Base-by-base conservation (phyloP, 2,329 filamentous ascomycete genomes). In the Venturia asperata region DNA sequence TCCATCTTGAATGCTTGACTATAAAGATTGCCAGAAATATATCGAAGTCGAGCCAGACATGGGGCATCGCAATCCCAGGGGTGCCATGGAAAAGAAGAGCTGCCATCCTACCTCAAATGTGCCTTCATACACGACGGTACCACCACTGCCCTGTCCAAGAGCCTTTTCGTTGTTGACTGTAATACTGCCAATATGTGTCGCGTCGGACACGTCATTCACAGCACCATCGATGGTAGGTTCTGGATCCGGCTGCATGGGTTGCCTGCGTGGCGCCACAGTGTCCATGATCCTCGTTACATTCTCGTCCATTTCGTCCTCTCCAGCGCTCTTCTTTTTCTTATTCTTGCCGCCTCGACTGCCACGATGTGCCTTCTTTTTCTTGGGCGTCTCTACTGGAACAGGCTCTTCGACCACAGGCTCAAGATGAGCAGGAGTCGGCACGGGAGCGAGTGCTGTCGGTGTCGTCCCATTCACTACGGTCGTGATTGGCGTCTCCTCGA, bases 41-140 rank as follows among this genome's bases (percentile, higher is more conserved):
- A 52, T 52, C 47, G 1, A 52, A 15, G 5, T 52, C 47, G 24
- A 17, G 13, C 11, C 3, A 3, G 5, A 43, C 5, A 49, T 13
- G 27, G 3, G 43, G 1, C 21, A 17, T n/a, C 15, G 47, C 47
- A 27, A 27, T 2, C 21, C 21, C 7, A 15, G 13, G 15, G 21
- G 27, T 27, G 9, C 21, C 13, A 27, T 15, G 5, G 11, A 13
- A 27, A 10, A 27, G 9, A 11, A 10, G 10, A 15, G 15, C 39
- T 41, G 39, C 39, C 39, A 15, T 64, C 74, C 69, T 70, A 76
- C 74, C 67, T 96, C 94, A 74, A 96, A 97, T 64, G 87, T 90
- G n/a, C 94, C 94, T 61, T 91, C 88, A 75, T 94, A 97, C 0
- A 99, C 94, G 64, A 95, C 87, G 0, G 94, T 99, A n/a, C 94